phyloP scores from a whole-genome alignment of 768 basidiomycete genomes.

The Mycena galericulata region DNA sequence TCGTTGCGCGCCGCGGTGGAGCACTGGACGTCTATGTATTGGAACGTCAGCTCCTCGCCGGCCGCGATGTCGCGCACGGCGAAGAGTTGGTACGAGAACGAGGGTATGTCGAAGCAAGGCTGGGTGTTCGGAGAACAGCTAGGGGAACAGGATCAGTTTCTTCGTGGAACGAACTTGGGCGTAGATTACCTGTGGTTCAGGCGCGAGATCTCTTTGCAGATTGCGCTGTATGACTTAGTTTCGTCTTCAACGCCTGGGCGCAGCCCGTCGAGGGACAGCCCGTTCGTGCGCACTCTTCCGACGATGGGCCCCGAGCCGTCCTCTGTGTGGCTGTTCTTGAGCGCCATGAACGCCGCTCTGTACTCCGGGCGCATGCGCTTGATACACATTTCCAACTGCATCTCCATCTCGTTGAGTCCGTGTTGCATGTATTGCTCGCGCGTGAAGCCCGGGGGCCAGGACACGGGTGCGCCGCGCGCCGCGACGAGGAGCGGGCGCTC shows the following conservation, averaged over 20 bases:
- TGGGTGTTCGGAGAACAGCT: slow-evolving; percentile 42
- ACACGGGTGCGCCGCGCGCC: slow-evolving; percentile 11
- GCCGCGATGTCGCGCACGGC: slow-evolving; percentile 44
- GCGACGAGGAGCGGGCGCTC: slow-evolving; percentile 51
- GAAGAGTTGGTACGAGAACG: slow-evolving; percentile 45
- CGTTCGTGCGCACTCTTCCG: slow-evolving; percentile 51
- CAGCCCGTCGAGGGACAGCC: slow-evolving; percentile 37
- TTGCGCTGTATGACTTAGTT: slow-evolving; percentile 38
- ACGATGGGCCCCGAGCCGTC: slow-evolving; percentile 50
- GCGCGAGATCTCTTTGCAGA: slow-evolving; percentile 46
- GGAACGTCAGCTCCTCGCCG: slow-evolving; percentile 49
- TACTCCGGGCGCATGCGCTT: slow-evolving; percentile 40
- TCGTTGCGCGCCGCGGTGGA: slow-evolving; percentile 40
- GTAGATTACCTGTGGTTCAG: slow-evolving; percentile 51
- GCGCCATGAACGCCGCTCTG: slow-evolving; percentile 43
- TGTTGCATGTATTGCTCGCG: slow-evolving; percentile 28
- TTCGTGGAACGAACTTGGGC: neutral
- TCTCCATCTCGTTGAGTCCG: neutral
- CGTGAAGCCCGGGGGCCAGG: neutral
- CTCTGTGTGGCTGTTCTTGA: slow-evolving; percentile 46
- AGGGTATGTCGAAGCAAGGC: slow-evolving; percentile 37
- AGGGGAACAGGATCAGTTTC: too few species aligned
- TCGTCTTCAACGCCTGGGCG: slow-evolving; percentile 21
- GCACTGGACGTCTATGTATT: slow-evolving; percentile 38
- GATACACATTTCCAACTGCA: slow-evolving; percentile 37